A percentile compares a stretch with the other conserved stretches of the same genome.
Evolutionary conservation across 306 rosid genomes (phyloP).

Genomic region (Mimosa pudica): DNA sequence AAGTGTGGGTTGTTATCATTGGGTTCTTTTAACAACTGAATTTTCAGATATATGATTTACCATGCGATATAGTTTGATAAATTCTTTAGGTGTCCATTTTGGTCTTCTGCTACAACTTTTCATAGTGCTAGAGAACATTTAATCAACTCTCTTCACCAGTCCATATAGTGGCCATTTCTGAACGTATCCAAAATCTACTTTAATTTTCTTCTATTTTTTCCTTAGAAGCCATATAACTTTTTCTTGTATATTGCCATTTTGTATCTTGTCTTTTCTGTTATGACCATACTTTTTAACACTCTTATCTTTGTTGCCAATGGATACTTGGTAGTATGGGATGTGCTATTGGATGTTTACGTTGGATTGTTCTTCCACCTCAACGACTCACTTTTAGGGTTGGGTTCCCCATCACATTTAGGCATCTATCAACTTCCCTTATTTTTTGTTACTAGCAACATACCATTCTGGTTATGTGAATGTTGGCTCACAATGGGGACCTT

Average conservation of each 20-base stretch:
- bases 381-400: background rate
- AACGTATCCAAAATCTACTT: background rate
- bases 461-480: too few species aligned
- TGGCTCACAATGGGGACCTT: too few species aligned
- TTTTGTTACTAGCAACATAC: too few species aligned
- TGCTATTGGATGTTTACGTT: too few species aligned
- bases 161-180: background rate
- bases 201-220: too few species aligned
- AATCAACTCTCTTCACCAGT: background rate
- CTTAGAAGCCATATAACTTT: background rate
- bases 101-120: background rate
- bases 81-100: background rate
- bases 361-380: background rate
- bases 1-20: background rate
- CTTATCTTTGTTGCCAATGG: background rate
- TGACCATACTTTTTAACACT: background rate
- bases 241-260: background rate
- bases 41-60: background rate
- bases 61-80: background rate
- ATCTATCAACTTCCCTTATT: background rate
- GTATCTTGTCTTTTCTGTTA: too few species aligned
- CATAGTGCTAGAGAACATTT: background rate
- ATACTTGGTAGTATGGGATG: background rate
- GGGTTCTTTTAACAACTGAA: background rate
- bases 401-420: background rate